A percentile compares a stretch with the other conserved stretches of the same genome.
phyloP scores from a whole-genome alignment of 768 basidiomycete species.

The Pulveroboletus sp. region DNA sequence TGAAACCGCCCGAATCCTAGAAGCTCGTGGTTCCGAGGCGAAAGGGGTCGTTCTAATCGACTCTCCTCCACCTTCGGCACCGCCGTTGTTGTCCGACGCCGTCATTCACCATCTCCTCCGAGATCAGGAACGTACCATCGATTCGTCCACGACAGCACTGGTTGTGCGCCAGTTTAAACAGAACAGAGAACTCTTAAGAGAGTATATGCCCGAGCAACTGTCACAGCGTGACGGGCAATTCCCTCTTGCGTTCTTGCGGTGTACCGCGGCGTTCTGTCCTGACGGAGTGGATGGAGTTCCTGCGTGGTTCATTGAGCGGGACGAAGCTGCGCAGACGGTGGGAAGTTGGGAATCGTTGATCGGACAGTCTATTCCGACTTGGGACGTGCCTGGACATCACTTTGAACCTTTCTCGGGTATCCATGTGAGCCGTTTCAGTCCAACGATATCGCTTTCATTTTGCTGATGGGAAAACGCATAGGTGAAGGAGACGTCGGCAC shows the following conservation, averaged over 20 bases:
- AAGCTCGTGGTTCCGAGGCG: slow-evolving; percentile 37
- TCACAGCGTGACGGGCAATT: too few relatives aligned
- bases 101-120: slow-evolving; percentile 48
- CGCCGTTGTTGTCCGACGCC: slow-evolving; percentile 47
- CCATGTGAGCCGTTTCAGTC: slow-evolving; percentile 40
- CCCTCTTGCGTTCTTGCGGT: slow-evolving; percentile 51
- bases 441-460: neutral
- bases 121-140: slow-evolving; percentile 25
- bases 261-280: slow-evolving; percentile 42
- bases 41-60: slow-evolving; percentile 65
- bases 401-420: slow-evolving; percentile 51
- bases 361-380: slow-evolving; percentile 35
- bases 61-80: slow-evolving; percentile 54
- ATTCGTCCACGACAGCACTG: slow-evolving; percentile 33
- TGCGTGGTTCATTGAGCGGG: slow-evolving; percentile 50
- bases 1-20: slow-evolving; percentile 54
- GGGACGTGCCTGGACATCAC: slow-evolving; percentile 65
- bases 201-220: slow-evolving; percentile 41
- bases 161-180: slow-evolving; percentile 47
- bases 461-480: slow-evolving; percentile 1
- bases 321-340: slow-evolving; percentile 29
- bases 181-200: slow-evolving; percentile 44
- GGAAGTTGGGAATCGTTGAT: slow-evolving; percentile 48
- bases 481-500: slow-evolving; percentile 22
- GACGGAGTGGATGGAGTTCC: slow-evolving; percentile 37